These are phyloP conservation scores for Russula olivacea DNA, from an alignment of 768 basidiomycete genomes.

Conservation along the genomic window DNA sequence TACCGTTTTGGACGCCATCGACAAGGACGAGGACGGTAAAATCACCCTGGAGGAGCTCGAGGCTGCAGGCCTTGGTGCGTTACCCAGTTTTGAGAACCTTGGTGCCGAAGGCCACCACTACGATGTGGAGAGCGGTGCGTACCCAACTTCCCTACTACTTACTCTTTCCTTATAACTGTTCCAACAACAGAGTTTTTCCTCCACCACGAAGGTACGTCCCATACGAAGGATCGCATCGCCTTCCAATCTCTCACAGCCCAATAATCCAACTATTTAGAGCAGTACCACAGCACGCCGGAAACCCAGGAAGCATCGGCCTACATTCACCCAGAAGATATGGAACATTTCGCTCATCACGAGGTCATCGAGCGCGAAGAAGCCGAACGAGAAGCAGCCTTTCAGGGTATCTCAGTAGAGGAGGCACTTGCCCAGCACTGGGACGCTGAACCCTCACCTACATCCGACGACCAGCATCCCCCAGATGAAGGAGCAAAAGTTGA, in stretches of 20 bases:
- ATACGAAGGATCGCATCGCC: neutral
- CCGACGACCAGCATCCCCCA: slow-evolving; percentile 4
- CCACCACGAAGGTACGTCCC: slow-evolving; percentile 82
- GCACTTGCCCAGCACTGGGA: slow-evolving; percentile 52
- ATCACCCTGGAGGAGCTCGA: slow-evolving; percentile 67
- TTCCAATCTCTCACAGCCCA: neutral
- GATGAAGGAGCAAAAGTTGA: slow-evolving; percentile 3
- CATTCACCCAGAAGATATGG: slow-evolving; percentile 85
- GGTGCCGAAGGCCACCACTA: slow-evolving; percentile 94
- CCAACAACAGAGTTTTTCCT: slow-evolving; percentile 73
- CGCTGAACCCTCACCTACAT: slow-evolving; percentile 16
- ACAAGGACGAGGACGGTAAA: slow-evolving; percentile 68
- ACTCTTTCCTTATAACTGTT: slow-evolving; percentile 8
- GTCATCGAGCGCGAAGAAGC: slow-evolving; percentile 79
- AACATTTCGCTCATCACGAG: slow-evolving; percentile 89
- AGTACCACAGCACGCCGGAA: slow-evolving; percentile 93
- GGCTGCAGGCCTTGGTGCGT: slow-evolving; percentile 60
- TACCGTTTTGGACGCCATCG: slow-evolving; percentile 61
- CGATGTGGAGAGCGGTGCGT: slow-evolving; percentile 81
- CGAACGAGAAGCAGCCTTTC: slow-evolving; percentile 74
- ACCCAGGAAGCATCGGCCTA: slow-evolving; percentile 96
- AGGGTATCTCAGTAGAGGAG: slow-evolving; percentile 76
- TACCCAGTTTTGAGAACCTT: slow-evolving; percentile 78
- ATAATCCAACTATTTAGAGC: slow-evolving; percentile 43
- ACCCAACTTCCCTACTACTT: neutral